Evolutionary conservation across 768 basidiomycete genomes (phyloP).

Genomic region (Kockovaella imperatae): DNA sequence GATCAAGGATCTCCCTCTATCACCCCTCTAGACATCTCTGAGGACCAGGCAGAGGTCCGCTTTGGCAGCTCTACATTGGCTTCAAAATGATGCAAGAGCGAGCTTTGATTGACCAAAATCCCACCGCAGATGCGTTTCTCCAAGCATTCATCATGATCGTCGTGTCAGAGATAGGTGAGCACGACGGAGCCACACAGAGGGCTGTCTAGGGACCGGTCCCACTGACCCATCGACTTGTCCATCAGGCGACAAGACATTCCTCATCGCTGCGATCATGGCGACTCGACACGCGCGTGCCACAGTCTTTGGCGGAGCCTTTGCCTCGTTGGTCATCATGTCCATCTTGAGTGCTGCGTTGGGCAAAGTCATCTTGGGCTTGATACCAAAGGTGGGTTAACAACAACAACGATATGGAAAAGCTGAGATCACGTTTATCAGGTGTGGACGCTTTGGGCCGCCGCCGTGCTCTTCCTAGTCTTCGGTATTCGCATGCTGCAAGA

Average conservation of each 20-base stretch:
- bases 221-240: neutral
- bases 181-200: neutral
- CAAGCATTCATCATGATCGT: slow-evolving; percentile 88
- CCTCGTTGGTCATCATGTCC: slow-evolving; percentile 85
- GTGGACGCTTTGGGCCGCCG: slow-evolving; percentile 51
- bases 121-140: slow-evolving; percentile 54
- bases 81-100: too few relatives aligned
- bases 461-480: slow-evolving; percentile 79
- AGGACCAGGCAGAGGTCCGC: too few relatives aligned
- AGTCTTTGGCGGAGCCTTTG: slow-evolving; percentile 82
- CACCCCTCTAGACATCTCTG: too few relatives aligned
- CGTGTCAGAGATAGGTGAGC: slow-evolving; percentile 45
- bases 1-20: too few relatives aligned
- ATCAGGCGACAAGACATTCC: slow-evolving; percentile 86
- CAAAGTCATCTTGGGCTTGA: slow-evolving; percentile 72
- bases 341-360: slow-evolving; percentile 89
- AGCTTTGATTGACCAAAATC: too few relatives aligned
- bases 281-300: slow-evolving; percentile 74
- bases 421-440: slow-evolving; percentile 13
- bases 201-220: neutral
- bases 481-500: slow-evolving; percentile 84
- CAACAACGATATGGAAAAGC: neutral
- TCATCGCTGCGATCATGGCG: slow-evolving; percentile 72
- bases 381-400: slow-evolving; percentile 52
- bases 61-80: too few relatives aligned